Base-by-base conservation (phyloP, 2,329 filamentous ascomycete genomes). In the Nigrospora sphaerica region DNA sequence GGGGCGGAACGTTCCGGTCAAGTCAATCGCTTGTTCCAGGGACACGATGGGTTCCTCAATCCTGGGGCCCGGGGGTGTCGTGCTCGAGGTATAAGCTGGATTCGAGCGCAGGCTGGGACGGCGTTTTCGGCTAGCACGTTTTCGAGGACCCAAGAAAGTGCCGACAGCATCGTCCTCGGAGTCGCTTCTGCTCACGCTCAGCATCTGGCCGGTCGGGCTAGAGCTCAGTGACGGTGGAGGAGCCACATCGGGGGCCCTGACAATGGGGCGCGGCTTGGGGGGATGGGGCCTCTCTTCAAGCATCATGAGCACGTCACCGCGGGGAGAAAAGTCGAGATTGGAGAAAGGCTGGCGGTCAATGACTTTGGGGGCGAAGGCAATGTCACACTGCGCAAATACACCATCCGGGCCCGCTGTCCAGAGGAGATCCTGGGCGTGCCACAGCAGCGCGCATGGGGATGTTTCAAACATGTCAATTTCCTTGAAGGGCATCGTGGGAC, bases 381-480 rank as follows among this genome's bases (percentile, higher is more conserved):
- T 70, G 57, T 86, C 82, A 50, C 78, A 83, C 56, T 86, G 83
- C 28, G 72, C 75, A 49, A 86, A 84, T 3, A 73, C 60, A 0
- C 79, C 78, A 52, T 85, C 81, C 19, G 71, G 72, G 2, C 81
- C 81, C 7, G 75, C 81, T 1, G 80, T 82, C 82, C 82, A 86
- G 1, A 86, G 63, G 39, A 84, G 70, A 51, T 85, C 81, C 49
- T 80, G 75, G 50, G 81, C 74, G 46, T 78, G 78, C 82, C 83
- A 86, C 7, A 83, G 62, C 14, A 86, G 59, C 2, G 74, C 74
- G 10, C 71, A 73, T 1, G 81, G 81, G 3, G 80, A 74, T 28
- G 59, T 69, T 18, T 78, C 74, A 52, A 83, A 85, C 35, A 75
- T 66, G 48, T 82, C 77, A 40, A 86, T 74, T 54, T 83, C 78